phyloP scores from a whole-genome alignment of 2,329 filamentous ascomycete genomes.

The Akanthomyces lecanii region DNA sequence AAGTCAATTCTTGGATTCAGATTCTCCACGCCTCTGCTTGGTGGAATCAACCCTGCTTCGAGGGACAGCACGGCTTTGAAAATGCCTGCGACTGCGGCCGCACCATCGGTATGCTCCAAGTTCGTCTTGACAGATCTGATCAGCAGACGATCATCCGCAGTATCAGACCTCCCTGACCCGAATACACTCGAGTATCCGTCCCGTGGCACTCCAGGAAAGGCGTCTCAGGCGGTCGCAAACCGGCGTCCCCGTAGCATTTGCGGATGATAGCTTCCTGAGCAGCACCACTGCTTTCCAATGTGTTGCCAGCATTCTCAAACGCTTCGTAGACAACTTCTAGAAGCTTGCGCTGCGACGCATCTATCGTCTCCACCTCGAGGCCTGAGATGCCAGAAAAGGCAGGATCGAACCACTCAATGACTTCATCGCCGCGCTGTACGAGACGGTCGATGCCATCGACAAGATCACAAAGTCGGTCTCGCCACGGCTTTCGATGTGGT shows the following conservation, averaged over 20 bases:
- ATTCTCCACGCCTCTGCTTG: constrained; percentile 22
- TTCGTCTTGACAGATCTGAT: constrained; percentile 28
- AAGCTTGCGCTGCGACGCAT: not conserved
- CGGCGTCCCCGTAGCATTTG: not conserved
- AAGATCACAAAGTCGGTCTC: no score
- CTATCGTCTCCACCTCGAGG: not conserved
- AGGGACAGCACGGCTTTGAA: constrained; percentile 25
- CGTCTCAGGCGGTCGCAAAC: constrained; percentile 22
- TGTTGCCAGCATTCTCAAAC: not conserved
- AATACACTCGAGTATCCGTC: constrained; percentile 30
- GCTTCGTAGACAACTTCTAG: not conserved
- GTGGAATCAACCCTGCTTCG: constrained; percentile 14
- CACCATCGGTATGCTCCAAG: constrained; percentile 27
- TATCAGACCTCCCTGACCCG: no score
- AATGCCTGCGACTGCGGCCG: constrained; percentile 23
- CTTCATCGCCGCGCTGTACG: no score
- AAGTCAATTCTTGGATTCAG: constrained; percentile 25
- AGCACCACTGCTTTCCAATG: not conserved
- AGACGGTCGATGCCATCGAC: no score
- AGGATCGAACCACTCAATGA: not conserved
- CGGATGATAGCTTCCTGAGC: not conserved
- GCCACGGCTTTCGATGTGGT: no score
- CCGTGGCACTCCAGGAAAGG: constrained; percentile 39
- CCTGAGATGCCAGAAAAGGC: not conserved
- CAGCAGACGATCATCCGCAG: constrained; percentile 16